Evolutionary conservation across 768 basidiomycete species (phyloP).

Genomic region (Mycena filopes): DNA sequence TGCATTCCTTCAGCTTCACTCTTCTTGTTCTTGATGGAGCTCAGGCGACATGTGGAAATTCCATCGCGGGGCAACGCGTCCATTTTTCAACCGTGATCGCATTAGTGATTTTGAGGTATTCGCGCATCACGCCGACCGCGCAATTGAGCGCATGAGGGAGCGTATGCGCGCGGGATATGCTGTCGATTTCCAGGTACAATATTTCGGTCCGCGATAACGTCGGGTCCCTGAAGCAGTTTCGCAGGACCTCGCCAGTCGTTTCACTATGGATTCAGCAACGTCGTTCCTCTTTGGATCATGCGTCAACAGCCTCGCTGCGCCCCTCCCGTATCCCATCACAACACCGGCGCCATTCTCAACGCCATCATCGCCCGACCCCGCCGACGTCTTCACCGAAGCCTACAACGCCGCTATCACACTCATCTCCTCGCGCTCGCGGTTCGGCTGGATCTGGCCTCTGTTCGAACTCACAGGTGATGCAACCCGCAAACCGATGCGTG

Average conservation of each 20-base stretch:
- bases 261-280: constrained; percentile 69
- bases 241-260: constrained; percentile 61
- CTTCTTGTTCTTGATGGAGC: neutral
- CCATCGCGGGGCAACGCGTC: constrained; percentile 73
- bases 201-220: too few species aligned
- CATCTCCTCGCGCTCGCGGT: constrained; percentile 45
- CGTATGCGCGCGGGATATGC: constrained; percentile 59
- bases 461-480: constrained; percentile 62
- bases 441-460: constrained; percentile 61
- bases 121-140: constrained; percentile 60
- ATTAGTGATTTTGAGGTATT: constrained; percentile 74
- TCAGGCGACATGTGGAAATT: constrained; percentile 71
- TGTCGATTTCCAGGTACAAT: constrained; percentile 70
- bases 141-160: constrained; percentile 54
- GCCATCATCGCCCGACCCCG: neutral
- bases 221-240: too few species aligned
- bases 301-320: constrained; percentile 57
- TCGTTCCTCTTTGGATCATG: constrained; percentile 66
- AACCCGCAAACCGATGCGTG: constrained; percentile 54
- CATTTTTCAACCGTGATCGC: constrained; percentile 73
- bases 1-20: neutral
- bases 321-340: constrained; percentile 58
- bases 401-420: constrained; percentile 2
- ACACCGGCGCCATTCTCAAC: constrained; percentile 31
- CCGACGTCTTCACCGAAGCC: constrained; percentile 19